Evolutionary conservation across 805 yeast genomes (phyloP).

Genomic region (Wickerhamomyces bovis): DNA sequence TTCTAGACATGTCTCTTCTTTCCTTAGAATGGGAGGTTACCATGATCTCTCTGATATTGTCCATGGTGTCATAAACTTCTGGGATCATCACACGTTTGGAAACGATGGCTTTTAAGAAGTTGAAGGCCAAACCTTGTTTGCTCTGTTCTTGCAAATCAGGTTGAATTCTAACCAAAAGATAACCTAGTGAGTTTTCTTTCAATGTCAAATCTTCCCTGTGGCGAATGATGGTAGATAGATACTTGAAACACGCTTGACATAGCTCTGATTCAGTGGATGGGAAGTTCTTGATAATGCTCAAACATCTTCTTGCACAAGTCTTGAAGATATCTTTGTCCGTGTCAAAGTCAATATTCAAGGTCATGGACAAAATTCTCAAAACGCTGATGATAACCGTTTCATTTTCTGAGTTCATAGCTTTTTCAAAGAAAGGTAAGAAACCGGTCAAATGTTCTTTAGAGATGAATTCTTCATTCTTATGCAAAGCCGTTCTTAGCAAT

Average conservation of each 20-base stretch:
- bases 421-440: slow-evolving; percentile 67
- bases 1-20: slow-evolving; percentile 79
- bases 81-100: slow-evolving; percentile 70
- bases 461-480: slow-evolving; percentile 53
- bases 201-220: slow-evolving; percentile 59
- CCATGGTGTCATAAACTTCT: slow-evolving; percentile 87
- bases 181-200: slow-evolving; percentile 67
- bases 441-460: slow-evolving; percentile 58
- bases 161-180: slow-evolving; percentile 61
- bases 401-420: slow-evolving; percentile 54
- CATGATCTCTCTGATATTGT: slow-evolving; percentile 74
- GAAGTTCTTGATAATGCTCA: slow-evolving; percentile 62
- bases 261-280: slow-evolving; percentile 75
- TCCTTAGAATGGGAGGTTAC: slow-evolving; percentile 81
- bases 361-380: slow-evolving; percentile 52
- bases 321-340: slow-evolving; percentile 45
- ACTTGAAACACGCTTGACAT: slow-evolving; percentile 73
- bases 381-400: slow-evolving; percentile 74
- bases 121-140: slow-evolving; percentile 82
- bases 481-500: slow-evolving; percentile 62
- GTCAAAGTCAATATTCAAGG: slow-evolving; percentile 58
- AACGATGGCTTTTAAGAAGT: slow-evolving; percentile 74
- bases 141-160: slow-evolving; percentile 91
- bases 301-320: slow-evolving; percentile 51
- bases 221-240: slow-evolving; percentile 65